Evolutionary conservation across 2,329 filamentous ascomycete species (phyloP), one percentile per base, ranked within the genome.

Genomic region (Ascocoryne sarcoides): DNA sequence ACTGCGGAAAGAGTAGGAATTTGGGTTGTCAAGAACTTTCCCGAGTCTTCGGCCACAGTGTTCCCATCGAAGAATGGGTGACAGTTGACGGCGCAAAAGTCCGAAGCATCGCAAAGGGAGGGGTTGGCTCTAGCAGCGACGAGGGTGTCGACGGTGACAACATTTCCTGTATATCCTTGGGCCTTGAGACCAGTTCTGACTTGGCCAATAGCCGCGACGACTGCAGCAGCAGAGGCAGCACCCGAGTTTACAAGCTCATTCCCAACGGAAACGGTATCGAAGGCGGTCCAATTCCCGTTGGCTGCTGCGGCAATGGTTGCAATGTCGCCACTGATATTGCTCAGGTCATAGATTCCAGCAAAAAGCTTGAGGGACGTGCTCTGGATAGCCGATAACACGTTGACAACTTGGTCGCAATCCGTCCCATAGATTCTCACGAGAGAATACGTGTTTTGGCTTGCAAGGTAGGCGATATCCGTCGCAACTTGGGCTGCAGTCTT

Each of bases 141-240:
- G 54, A 85, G 84, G 1, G 84, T 90, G 58, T 95, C 88, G 34
- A 90, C 84, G 0, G 82, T 79, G 28, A 89, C 84, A 20, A 94
- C 77, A 2, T 76, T 76, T 2, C 87, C 87, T 2, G 63, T 60
- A 62, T 82, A 94, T 0, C 84, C 85, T 17, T 73, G 71, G 0
- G 55, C 58, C 19, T 72, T 69, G 28, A 93, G 72, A 2, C 68
- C 66, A 10, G 53, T 49, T 15, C 82, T 76, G 12, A 78, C 80
- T 32, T 65, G 60, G 2, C 62, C 61, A 29, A 92, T 65, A 3
- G 77, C 78, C 10, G 59, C 60, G 10, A 79, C 65, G 7, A 90
- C 75, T 37, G 71, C 62, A 1, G 52, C 51, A 0, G 74, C 67
- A 4, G 68, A 70, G 28, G 68, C 71, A 28, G 66, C 60, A 30